These are phyloP conservation scores for Lepidium didymum DNA, from an alignment of 345 rosid species.

Conservation along the genomic window DNA sequence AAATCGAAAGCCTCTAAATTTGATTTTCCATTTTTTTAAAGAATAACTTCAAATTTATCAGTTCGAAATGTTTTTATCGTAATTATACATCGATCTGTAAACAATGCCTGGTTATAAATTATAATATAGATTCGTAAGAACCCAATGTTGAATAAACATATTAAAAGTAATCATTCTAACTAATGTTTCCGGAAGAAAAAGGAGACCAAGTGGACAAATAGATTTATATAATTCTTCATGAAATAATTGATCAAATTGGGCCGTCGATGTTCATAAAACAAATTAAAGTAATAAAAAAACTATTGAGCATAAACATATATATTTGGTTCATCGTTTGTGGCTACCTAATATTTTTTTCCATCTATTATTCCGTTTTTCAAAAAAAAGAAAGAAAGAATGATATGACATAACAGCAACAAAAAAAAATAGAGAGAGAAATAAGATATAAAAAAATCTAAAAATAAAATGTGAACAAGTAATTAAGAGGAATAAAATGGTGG, in stretches of 20 bases:
- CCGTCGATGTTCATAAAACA: too few relatives aligned
- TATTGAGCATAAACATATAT: not conserved
- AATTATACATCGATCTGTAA: too few relatives aligned
- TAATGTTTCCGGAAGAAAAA: not conserved
- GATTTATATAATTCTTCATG: not conserved
- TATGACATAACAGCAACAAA: not conserved
- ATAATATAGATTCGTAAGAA: slow-evolving; percentile 20
- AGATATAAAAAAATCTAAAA: not conserved
- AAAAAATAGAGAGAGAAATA: not conserved
- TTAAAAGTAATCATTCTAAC: not conserved
- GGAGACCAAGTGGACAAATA: not conserved
- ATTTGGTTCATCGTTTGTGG: slow-evolving; percentile 9
- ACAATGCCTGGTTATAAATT: slow-evolving; percentile 14
- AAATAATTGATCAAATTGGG: not conserved
- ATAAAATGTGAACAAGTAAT: too few relatives aligned
- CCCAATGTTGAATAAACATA: slow-evolving; percentile 11
- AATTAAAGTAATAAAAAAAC: not conserved
- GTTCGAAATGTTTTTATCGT: too few relatives aligned
- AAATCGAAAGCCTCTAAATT: too few relatives aligned
- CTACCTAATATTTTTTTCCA: not conserved
- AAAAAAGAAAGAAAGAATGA: not conserved
- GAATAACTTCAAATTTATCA: too few relatives aligned
- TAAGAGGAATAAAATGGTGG: too few relatives aligned
- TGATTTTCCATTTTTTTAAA: too few relatives aligned
- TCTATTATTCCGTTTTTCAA: not conserved